Base-by-base conservation (phyloP, 2,329 filamentous ascomycete species). In the Acrocalymma vagum region DNA sequence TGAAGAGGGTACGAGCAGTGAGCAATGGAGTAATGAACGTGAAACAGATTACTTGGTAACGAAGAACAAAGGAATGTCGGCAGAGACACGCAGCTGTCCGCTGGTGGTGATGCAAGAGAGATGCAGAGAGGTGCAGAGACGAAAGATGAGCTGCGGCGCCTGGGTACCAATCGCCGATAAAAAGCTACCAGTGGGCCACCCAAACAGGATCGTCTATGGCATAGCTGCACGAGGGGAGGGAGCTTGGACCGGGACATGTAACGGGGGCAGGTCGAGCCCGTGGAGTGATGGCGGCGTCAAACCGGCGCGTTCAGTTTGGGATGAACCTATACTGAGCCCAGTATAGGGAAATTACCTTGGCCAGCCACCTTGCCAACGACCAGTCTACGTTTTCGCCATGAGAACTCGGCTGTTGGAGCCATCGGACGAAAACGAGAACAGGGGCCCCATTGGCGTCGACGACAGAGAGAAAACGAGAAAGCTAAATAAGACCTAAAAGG, bases 341-440 rank as follows among this genome's bases (percentile, higher is more conserved):
- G 60, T 42, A 52, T 58, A 48, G 53, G 51, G 63, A 65, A 52
- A 67, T 67, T 69, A 48, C 55, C 42, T 31, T 46, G 45, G 47
- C 51, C 51, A 55, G 60, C 58, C 52, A 52, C 38, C 28, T 51
- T 55, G 60, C 58, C 52, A 52, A 35, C 28, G 24, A 36, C 42
- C 51, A 46, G 42, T 47, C 51, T 37, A 48, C 46, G 31, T 47
- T 52, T 44, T 45, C 25, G 20, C 31, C 23, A 32, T 4, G 3
- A 41, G 17, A n/a, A n/a, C n/a, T n/a, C n/a, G n/a, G 38, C 37
- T 38, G 45, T 35, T 26, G 46, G 48, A 38, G 34, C 45, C 47
- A 44, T 28, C 15, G 39, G 30, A 37, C 38, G 36, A n/a, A 48
- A 42, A 33, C 32, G 43, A 49, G 45, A 45, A 36, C 24, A 31